Conservation (phyloP, 441 rosid species). For the Gossypium gossypioides region DNA sequence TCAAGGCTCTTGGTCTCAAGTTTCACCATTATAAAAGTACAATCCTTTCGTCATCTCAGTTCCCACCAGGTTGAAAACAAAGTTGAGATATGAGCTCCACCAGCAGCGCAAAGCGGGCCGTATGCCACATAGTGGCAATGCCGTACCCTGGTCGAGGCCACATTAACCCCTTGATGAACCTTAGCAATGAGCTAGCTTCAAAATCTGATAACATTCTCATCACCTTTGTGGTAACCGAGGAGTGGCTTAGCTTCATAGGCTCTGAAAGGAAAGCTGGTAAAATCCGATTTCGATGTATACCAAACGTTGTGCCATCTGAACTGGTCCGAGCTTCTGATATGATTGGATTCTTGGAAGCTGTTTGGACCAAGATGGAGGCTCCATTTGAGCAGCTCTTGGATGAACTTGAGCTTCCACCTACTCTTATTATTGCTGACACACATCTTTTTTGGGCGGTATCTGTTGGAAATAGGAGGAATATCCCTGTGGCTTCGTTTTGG, state of each 20-base stretch:
- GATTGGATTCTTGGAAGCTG: constrained; percentile 35
- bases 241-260: constrained; percentile 22
- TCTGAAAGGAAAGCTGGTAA: constrained; percentile 23
- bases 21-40: background rate
- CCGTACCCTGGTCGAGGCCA: constrained; percentile 35
- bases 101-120: background rate
- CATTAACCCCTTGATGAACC: constrained; percentile 24
- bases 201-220: constrained; percentile 12
- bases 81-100: background rate
- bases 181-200: constrained; percentile 16
- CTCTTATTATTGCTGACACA: constrained; percentile 37
- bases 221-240: constrained; percentile 23
- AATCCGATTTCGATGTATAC: constrained; percentile 31
- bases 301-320: constrained; percentile 55
- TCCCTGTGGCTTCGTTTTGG: constrained; percentile 48
- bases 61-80: background rate
- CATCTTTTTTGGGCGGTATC: constrained; percentile 31
- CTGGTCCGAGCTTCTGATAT: constrained; percentile 31
- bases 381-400: constrained; percentile 49
- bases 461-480: constrained; percentile 38
- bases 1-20: background rate
- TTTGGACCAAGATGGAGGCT: constrained; percentile 33
- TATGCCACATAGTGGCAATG: constrained; percentile 23
- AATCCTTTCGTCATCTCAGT: background rate
- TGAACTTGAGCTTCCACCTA: constrained; percentile 20